Evolutionary conservation across 805 yeast genomes (phyloP).

Genomic region (Pichia cabralensis): DNA sequence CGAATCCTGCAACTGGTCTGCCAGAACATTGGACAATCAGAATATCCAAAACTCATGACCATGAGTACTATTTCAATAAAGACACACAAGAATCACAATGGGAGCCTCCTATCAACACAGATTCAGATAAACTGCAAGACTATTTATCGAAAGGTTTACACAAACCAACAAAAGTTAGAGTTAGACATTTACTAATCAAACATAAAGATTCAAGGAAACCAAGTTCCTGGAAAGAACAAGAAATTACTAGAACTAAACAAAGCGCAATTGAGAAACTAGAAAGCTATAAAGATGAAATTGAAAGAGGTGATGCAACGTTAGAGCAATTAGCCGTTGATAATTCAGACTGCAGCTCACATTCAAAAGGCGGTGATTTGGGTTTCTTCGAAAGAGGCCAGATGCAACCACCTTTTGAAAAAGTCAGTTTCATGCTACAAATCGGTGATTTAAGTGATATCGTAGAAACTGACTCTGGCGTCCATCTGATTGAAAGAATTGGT

Average conservation of each 20-base stretch:
- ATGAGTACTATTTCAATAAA: constrained; percentile 75
- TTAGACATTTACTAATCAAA: constrained; percentile 74
- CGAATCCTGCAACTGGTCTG: constrained; percentile 49
- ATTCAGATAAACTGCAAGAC: constrained; percentile 43
- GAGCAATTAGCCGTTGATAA: constrained; percentile 70
- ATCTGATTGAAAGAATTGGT: constrained; percentile 77
- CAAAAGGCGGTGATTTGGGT: constrained; percentile 89
- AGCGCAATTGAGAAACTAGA: constrained; percentile 65
- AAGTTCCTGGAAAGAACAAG: constrained; percentile 72
- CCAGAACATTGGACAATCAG: constrained; percentile 80
- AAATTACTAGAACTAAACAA: constrained; percentile 70
- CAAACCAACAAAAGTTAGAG: constrained; percentile 63
- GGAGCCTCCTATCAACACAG: constrained; percentile 87
- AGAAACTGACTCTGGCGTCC: constrained; percentile 88
- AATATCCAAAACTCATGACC: constrained; percentile 67
- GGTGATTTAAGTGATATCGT: constrained; percentile 79
- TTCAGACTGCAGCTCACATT: constrained; percentile 81
- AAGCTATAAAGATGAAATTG: constrained; percentile 45
- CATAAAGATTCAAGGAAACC: constrained; percentile 83
- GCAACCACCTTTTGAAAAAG: constrained; percentile 92
- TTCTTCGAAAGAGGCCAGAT: constrained; percentile 80
- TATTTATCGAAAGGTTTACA: constrained; percentile 40
- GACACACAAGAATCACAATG: constrained; percentile 68
- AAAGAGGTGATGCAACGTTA: constrained; percentile 55
- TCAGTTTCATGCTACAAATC: constrained; percentile 68